These are phyloP conservation scores for Adansonia digitata DNA, from an alignment of 345 rosid genomes.

Conservation along the genomic window DNA sequence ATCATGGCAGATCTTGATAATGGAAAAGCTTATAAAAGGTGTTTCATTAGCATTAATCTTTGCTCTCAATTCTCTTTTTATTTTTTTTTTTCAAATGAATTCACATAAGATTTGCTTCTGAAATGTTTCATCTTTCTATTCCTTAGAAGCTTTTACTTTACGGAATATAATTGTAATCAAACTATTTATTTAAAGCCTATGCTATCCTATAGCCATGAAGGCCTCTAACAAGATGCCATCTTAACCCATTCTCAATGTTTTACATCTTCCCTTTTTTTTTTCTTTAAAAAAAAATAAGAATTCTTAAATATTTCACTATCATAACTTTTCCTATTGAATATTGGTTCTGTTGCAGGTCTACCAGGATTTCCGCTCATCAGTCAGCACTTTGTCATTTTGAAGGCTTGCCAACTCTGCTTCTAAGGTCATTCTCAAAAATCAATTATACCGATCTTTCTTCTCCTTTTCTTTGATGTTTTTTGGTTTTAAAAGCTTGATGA, in stretches of 20 bases:
- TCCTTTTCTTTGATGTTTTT: not conserved
- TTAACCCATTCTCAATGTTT: not conserved
- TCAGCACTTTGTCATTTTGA: slow-evolving; percentile 5
- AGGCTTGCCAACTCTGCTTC: not conserved
- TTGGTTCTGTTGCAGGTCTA: slow-evolving; percentile 14
- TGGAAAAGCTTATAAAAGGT: not conserved
- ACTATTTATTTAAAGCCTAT: not conserved
- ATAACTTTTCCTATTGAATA: not conserved
- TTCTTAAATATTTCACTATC: not conserved
- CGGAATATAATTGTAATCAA: not conserved
- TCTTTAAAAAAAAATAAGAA: not conserved
- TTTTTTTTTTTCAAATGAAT: not conserved
- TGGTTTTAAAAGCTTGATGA: not conserved
- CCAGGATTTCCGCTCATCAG: not conserved
- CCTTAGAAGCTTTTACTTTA: not conserved
- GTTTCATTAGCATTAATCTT: not conserved
- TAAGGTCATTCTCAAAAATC: slow-evolving; percentile 11
- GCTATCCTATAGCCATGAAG: not conserved
- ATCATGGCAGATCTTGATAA: not conserved
- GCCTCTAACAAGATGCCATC: not conserved
- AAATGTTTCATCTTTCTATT: too few relatives aligned
- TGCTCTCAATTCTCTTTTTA: not conserved
- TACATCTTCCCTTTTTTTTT: not conserved
- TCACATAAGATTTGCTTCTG: not conserved
- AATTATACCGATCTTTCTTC: not conserved